Evolutionary conservation across 768 basidiomycete genomes (phyloP).

Genomic region (Peribolospora baueri): DNA sequence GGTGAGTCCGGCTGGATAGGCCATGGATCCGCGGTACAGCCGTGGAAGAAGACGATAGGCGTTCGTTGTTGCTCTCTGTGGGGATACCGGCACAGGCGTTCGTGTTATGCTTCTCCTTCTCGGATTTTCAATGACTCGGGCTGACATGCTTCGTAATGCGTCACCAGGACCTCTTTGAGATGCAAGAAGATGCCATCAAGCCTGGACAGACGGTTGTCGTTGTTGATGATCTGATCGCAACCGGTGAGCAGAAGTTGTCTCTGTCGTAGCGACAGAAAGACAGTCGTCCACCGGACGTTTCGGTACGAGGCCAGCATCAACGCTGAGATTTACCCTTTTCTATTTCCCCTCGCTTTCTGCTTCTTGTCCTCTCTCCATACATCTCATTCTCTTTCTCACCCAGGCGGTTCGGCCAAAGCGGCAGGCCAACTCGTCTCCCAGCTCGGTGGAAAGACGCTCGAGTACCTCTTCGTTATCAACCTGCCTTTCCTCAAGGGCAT

Average conservation of each 20-base stretch:
- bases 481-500: slow-evolving; percentile 47
- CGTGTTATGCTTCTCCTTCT: not conserved
- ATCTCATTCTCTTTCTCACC: not conserved
- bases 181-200: slow-evolving; percentile 65
- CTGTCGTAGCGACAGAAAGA: not conserved
- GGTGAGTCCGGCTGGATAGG: slow-evolving; percentile 22
- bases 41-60: not conserved
- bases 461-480: slow-evolving; percentile 81
- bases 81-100: not conserved
- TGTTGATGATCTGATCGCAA: slow-evolving; percentile 87
- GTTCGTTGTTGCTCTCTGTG: slow-evolving; percentile 14
- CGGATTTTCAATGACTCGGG: not conserved
- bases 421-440: slow-evolving; percentile 68
- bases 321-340: not conserved
- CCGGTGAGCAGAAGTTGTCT: slow-evolving; percentile 30
- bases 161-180: slow-evolving; percentile 69
- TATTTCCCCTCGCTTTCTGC: not conserved
- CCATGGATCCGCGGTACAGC: too few relatives aligned
- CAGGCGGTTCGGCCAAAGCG: slow-evolving; percentile 79
- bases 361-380: not conserved
- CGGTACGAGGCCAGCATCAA: not conserved
- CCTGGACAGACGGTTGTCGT: slow-evolving; percentile 64
- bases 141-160: not conserved
- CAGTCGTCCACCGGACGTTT: not conserved
- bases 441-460: slow-evolving; percentile 58